A percentile compares a stretch with the other conserved stretches of the same genome.
Evolutionary conservation across 228 moss, liverwort and hornwort species (phyloP).

Genomic region (Sphagnum magellanicum): DNA sequence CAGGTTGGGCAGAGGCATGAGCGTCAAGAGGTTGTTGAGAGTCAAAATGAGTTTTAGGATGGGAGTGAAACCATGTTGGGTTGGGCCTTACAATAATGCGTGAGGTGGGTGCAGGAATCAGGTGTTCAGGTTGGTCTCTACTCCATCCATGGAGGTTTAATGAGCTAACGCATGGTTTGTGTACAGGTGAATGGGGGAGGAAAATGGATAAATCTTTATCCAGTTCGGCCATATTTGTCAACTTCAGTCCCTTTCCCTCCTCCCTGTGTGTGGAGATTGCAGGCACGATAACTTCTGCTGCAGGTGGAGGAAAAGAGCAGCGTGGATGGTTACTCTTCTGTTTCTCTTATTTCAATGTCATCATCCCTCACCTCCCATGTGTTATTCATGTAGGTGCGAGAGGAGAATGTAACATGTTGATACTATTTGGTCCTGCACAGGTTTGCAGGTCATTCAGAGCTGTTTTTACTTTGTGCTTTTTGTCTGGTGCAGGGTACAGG

Average conservation of each 20-base stretch:
- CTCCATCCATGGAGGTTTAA: conserved; percentile 4
- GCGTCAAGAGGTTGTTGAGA: too few species aligned
- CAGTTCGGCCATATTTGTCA: conserved; percentile 17
- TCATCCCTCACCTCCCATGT: too few species aligned
- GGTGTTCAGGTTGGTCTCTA: conserved; percentile 31
- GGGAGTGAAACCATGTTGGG: too few species aligned
- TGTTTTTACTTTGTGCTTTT: background rate
- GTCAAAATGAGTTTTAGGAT: too few species aligned
- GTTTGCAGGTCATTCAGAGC: background rate
- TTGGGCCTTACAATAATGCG: too few species aligned
- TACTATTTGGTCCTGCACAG: background rate
- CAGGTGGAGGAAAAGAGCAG: conserved; percentile 12
- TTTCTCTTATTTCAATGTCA: too few species aligned
- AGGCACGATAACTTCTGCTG: conserved; percentile 27
- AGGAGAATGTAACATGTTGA: background rate
- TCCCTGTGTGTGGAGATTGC: conserved; percentile 9
- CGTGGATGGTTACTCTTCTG: too few species aligned
- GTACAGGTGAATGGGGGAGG: conserved; percentile 41
- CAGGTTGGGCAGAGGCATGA: too few species aligned
- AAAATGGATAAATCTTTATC: conserved; percentile 3
- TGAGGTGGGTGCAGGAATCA: conserved; percentile 28
- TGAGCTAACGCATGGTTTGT: conserved; percentile 31
- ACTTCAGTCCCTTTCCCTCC: conserved; percentile 14
- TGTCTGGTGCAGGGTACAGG: background rate
- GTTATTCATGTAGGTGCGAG: too few species aligned